Base-by-base conservation (phyloP, 169 alveolate genomes). In the Eimeria maxima region DNA sequence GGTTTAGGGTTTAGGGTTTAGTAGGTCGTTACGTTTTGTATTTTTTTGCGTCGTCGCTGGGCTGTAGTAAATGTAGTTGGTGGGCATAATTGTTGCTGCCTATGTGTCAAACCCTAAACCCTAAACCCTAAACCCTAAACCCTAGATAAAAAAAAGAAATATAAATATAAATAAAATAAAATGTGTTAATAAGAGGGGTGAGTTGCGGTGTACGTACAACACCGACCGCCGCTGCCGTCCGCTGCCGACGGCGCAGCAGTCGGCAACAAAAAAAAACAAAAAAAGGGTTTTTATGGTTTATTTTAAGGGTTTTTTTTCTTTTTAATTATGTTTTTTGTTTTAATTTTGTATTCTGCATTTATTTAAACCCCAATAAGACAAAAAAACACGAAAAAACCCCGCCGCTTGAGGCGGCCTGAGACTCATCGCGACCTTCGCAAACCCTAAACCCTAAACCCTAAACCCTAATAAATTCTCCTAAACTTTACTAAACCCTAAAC, bases 401-500 rank as follows among this genome's bases (percentile, higher is more conserved):
- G 6, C 45, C 80, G 45, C 80, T 8, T 57, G 87, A 44, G 88
- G 88, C 88, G 88, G 88, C 88, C 88, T 78, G 67, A 20, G 65
- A 47, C 88, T 78, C 65, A 45, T 47, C 88, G 78, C 57, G 5
- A 18, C 38, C 44, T 67, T 67, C 78, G 55, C 83, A 71, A 71
- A 71, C 83, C 83, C 83, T 71, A 71, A 71, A 71, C 83, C 83
- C 83, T 71, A 38, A 38, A 38, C 83, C 83, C 83, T 38, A 71
- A 71, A 71, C 83, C 83, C 83, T n/a, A n/a, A n/a, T n/a, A n/a
- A n/a, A n/a, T n/a, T n/a, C n/a, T n/a, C n/a, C n/a, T 69, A 69
- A 69, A 69, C 80, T 45, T n/a, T n/a, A n/a, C 80, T 71, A n/a
- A 69, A 69, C 80, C 80, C 80, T 69, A 69, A n/a, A 69, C 80